Base-by-base conservation (phyloP, 208 protist species). In the Wallacemonas sp. region DNA sequence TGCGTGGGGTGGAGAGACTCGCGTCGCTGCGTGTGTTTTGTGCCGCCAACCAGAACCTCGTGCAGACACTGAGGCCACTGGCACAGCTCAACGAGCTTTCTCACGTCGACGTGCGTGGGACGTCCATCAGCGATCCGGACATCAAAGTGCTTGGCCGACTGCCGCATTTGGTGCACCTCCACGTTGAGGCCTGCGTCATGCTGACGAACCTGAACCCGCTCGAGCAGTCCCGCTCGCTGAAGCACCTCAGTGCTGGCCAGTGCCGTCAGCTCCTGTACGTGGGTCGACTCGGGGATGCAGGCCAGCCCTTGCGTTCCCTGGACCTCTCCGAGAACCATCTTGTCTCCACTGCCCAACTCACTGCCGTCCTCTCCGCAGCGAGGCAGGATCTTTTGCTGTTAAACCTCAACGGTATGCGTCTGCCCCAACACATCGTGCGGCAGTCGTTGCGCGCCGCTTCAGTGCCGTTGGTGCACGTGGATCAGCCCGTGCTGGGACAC, bases 161-260 rank as follows among this genome's bases (percentile, higher is more conserved):
- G 34, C 47, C 70, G n/a, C 48, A 44, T 17, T 56, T 92, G 5
- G 57, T 68, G 9, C 65, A 56, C 16, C 64, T 88, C 5, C 41
- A 65, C 21, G 23, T 88, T n/a, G 66, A 77, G 26, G 49, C 36
- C 32, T 92, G 86, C 44, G 39, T 61, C 0, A 64, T 68, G 21
- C n/a, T 88, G 0, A 83, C 70, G 16, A 75, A 55, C 21, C 47
- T 92, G 34, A 54, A 70, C 47, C 61, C 76, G 8, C 71, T 92
- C 1, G 39, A 21, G 6, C n/a, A 17, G 4, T 34, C 65, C 9
- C 64, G 61, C 4, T 23, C 33, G 0, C 60, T 85, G 52, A 46
- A 43, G 9, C 38, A 61, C 49, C 54, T 83, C 6, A 48, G 21
- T 21, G 74, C 72, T 2, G 44, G 43, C 6, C 47, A 55, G 41